phyloP scores from a whole-genome alignment of 768 basidiomycete genomes.

The Boletus vermiculosoides region DNA sequence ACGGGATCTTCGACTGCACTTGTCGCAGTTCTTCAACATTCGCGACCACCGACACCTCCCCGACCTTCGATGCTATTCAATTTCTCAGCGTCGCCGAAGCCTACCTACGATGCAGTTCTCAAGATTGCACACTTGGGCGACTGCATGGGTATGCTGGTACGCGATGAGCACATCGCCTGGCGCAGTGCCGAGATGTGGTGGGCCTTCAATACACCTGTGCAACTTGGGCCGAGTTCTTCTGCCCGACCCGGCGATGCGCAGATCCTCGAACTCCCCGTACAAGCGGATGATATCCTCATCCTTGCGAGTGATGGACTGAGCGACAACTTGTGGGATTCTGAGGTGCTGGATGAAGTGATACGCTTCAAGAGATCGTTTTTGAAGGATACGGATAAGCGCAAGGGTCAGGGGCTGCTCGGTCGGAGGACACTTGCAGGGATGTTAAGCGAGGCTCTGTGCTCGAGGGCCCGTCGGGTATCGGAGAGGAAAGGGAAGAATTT shows the following conservation, averaged over 20 bases:
- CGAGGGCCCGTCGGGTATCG: slow-evolving; percentile 68
- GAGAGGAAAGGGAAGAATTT: slow-evolving; percentile 40
- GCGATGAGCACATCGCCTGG: slow-evolving; percentile 77
- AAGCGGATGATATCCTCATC: slow-evolving; percentile 72
- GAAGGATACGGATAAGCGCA: slow-evolving; percentile 18
- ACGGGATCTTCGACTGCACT: slow-evolving; percentile 69
- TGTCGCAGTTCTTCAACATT: slow-evolving; percentile 58
- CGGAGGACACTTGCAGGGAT: slow-evolving; percentile 61
- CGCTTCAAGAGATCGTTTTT: slow-evolving; percentile 48
- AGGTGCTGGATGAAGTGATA: slow-evolving; percentile 77
- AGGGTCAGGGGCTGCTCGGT: slow-evolving; percentile 35
- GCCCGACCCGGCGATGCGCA: slow-evolving; percentile 68
- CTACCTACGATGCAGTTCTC: slow-evolving; percentile 56
- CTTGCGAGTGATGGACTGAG: slow-evolving; percentile 79
- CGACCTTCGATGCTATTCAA: slow-evolving; percentile 17
- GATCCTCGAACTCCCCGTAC: slow-evolving; percentile 65
- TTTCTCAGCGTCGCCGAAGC: slow-evolving; percentile 30
- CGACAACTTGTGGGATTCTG: slow-evolving; percentile 88
- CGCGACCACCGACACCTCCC: slow-evolving; percentile 17
- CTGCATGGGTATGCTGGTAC: slow-evolving; percentile 84
- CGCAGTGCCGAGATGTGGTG: slow-evolving; percentile 94
- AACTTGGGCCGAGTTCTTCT: slow-evolving; percentile 60
- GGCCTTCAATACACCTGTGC: slow-evolving; percentile 66
- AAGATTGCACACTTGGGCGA: slow-evolving; percentile 86
- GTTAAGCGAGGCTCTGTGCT: slow-evolving; percentile 79